A percentile compares a stretch with the other conserved stretches of the same genome.
These are phyloP conservation scores for Anethum foeniculum DNA, from an alignment of 140 eudicot genomes.

Conservation along the genomic window DNA sequence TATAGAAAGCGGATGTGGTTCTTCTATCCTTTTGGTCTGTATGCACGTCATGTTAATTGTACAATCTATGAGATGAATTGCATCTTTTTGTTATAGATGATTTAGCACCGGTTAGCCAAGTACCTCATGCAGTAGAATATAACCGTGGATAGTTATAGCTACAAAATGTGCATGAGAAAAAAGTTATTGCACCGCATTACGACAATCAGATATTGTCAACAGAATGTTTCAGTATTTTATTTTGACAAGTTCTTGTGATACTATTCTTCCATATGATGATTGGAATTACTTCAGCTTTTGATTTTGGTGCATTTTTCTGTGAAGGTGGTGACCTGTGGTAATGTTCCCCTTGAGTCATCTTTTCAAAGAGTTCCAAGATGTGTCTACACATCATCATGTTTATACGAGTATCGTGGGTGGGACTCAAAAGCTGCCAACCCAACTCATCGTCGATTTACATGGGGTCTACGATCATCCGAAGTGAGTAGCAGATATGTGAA, in stretches of 20 bases:
- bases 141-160: neutral
- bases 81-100: neutral
- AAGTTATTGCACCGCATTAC: neutral
- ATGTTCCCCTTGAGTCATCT: constrained; percentile 68
- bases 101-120: neutral
- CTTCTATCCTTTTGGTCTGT: neutral
- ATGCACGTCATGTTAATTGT: neutral
- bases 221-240: neutral
- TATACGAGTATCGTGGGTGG: constrained; percentile 73
- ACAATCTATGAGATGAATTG: neutral
- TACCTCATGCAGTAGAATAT: neutral
- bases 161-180: neutral
- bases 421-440: constrained; percentile 67
- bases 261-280: neutral
- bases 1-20: neutral
- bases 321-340: constrained; percentile 86
- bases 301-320: constrained; percentile 8
- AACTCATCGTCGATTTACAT: constrained; percentile 60
- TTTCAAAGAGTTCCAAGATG: constrained; percentile 72
- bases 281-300: constrained; percentile 4
- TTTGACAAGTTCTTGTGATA: neutral
- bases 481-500: constrained; percentile 24
- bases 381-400: constrained; percentile 62
- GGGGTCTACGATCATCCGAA: constrained; percentile 65
- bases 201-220: neutral